Evolutionary conservation across 2,329 filamentous ascomycete species (phyloP).

Genomic region (Hypoxylon sp.): DNA sequence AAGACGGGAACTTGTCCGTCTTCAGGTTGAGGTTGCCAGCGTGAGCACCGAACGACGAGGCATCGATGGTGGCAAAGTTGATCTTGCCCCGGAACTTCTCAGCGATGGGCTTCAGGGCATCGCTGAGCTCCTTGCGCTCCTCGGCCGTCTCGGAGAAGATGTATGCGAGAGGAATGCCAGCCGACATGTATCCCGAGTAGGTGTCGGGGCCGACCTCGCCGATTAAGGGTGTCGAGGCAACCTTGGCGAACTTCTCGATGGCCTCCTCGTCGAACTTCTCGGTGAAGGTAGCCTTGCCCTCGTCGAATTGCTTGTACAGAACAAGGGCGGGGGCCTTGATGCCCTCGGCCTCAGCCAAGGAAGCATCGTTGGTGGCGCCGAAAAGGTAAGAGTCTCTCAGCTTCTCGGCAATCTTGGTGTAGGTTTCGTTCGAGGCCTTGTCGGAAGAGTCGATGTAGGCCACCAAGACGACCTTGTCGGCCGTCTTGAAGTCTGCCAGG

Average conservation of each 20-base stretch:
- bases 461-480: constrained; percentile 95
- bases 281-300: constrained; percentile 86
- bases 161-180: constrained; percentile 92
- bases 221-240: constrained; percentile 84
- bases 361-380: constrained; percentile 83
- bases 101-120: constrained; percentile 83
- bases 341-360: constrained; percentile 86
- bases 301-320: constrained; percentile 97
- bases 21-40: constrained; percentile 97
- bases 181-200: constrained; percentile 92
- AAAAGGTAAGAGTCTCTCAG: constrained; percentile 94
- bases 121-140: constrained; percentile 81
- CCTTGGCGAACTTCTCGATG: constrained; percentile 85
- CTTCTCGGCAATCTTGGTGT: constrained; percentile 73
- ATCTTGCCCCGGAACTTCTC: constrained; percentile 92
- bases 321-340: constrained; percentile 87
- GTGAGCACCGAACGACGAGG: constrained; percentile 91
- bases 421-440: constrained; percentile 88
- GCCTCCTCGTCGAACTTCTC: constrained; percentile 83
- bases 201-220: constrained; percentile 98
- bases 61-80: constrained; percentile 98
- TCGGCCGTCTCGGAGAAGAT: constrained; percentile 94
- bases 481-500: constrained; percentile 94
- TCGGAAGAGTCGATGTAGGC: constrained; percentile 83
- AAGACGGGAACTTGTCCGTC: constrained; percentile 92